phyloP scores from a whole-genome alignment of 257 asterid genomes.

The Przewalskia tangutica region DNA sequence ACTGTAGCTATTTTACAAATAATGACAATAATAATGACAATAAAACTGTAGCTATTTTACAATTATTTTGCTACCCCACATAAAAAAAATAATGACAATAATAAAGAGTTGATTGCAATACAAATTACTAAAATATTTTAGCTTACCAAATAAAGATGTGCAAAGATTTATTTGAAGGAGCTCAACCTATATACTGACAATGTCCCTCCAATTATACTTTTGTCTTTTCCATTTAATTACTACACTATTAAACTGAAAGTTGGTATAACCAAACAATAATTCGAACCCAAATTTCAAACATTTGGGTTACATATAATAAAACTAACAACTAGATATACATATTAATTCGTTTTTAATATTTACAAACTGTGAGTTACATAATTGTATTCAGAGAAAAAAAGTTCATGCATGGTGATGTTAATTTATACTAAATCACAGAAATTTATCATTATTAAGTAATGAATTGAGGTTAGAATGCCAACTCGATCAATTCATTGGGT shows the following conservation, averaged over 20 bases:
- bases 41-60: too few species aligned
- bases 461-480: not conserved
- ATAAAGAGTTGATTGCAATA: not conserved
- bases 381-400: not conserved
- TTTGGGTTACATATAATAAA: not conserved
- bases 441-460: not conserved
- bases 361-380: not conserved
- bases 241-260: not conserved
- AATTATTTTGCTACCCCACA: not conserved
- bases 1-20: not conserved
- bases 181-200: not conserved
- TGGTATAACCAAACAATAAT: slow-evolving; percentile 1
- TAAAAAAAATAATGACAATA: not conserved
- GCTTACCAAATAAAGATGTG: not conserved
- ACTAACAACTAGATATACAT: not conserved
- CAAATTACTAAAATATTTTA: not conserved
- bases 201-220: not conserved
- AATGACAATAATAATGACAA: not conserved
- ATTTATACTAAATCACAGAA: not conserved
- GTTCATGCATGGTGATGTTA: too few species aligned
- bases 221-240: not conserved
- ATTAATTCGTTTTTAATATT: not conserved
- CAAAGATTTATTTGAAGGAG: not conserved
- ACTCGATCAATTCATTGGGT: not conserved
- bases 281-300: not conserved